These are phyloP conservation scores for Candida ponderosae DNA, from an alignment of 805 yeast species.

Conservation along the genomic window DNA sequence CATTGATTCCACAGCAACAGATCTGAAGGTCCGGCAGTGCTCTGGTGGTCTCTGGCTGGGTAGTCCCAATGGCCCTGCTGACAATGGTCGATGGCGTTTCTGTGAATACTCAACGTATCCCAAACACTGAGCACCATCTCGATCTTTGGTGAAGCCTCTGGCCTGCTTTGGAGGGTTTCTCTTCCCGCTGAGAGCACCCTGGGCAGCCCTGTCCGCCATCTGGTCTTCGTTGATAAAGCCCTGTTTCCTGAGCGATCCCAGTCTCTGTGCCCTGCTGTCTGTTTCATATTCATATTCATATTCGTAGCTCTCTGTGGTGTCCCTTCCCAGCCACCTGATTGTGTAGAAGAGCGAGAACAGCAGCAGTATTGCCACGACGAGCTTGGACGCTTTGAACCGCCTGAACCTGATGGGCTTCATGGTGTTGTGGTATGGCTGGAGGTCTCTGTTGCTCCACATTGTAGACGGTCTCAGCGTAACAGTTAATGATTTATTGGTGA, in stretches of 20 bases:
- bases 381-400: neutral
- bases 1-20: slow-evolving; percentile 52
- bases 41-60: slow-evolving; percentile 74
- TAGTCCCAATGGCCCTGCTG: slow-evolving; percentile 43
- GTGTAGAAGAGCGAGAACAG: neutral
- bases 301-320: too few relatives aligned
- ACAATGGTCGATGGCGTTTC: slow-evolving; percentile 33
- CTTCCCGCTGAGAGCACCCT: too few relatives aligned
- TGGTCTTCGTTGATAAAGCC: too few relatives aligned
- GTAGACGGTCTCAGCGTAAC: too few relatives aligned
- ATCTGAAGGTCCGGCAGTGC: slow-evolving; percentile 65
- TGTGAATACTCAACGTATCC: slow-evolving; percentile 57
- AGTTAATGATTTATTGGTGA: too few relatives aligned
- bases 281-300: neutral
- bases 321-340: neutral
- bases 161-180: too few relatives aligned
- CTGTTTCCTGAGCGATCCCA: neutral
- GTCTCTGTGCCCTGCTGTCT: neutral
- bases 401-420: neutral
- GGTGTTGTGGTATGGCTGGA: neutral
- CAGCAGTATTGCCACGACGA: neutral
- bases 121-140: slow-evolving; percentile 33
- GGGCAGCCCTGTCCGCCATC: too few relatives aligned
- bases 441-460: too few relatives aligned
- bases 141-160: too few relatives aligned